These are phyloP conservation scores for Entoloma clypeatum DNA, from an alignment of 1,284 basidiomycete genomes.

Conservation along the genomic window DNA sequence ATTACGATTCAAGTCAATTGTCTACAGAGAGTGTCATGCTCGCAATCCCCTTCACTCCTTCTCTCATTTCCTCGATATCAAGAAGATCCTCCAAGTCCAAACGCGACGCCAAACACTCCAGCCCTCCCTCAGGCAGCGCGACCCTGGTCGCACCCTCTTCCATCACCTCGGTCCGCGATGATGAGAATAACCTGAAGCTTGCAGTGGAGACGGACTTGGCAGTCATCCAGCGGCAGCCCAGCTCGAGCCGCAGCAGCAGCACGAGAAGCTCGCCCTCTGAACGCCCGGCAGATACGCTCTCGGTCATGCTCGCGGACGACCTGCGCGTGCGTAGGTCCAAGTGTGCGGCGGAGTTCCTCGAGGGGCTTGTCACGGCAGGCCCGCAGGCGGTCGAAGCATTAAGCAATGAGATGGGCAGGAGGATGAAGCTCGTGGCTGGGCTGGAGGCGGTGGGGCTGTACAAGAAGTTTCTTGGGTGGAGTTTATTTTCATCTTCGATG, in stretches of 20 bases:
- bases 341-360: slow-evolving; percentile 41
- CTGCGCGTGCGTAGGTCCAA: slow-evolving; percentile 34
- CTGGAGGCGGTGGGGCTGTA: slow-evolving; percentile 38
- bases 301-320: slow-evolving; percentile 30
- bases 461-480: slow-evolving; percentile 37
- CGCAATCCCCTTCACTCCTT: too few species aligned
- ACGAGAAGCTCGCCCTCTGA: slow-evolving; percentile 15
- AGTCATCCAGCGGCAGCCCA: slow-evolving; percentile 6
- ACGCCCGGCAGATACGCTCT: slow-evolving; percentile 21
- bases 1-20: too few species aligned
- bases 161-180: too few species aligned
- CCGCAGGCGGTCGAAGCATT: slow-evolving; percentile 22
- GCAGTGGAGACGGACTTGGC: slow-evolving; percentile 13
- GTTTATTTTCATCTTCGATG: slow-evolving; percentile 9
- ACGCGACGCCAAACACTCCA: too few species aligned
- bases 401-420: slow-evolving; percentile 30
- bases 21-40: too few species aligned
- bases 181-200: too few species aligned
- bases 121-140: too few species aligned
- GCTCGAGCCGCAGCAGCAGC: slow-evolving; percentile 6
- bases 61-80: too few species aligned
- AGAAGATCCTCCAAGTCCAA: too few species aligned
- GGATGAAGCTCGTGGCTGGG: slow-evolving; percentile 38
- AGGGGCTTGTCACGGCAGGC: slow-evolving; percentile 32
- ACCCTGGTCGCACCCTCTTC: too few species aligned